Evolutionary conservation across 495 filamentous ascomycete species (phyloP).

Genomic region (Aspergillus nanangensis): DNA sequence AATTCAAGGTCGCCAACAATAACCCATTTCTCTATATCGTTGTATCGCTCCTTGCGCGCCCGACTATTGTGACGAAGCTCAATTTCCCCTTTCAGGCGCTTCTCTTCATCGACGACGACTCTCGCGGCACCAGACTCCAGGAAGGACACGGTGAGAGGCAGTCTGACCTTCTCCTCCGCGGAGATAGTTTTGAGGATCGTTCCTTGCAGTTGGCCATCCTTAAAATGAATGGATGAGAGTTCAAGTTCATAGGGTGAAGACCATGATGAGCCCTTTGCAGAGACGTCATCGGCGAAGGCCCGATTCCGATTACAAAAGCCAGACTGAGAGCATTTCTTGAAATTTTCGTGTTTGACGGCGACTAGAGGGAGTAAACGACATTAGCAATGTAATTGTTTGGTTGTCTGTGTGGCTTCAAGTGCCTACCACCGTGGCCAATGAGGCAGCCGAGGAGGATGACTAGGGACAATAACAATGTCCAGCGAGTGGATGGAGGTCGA

Average conservation of each 20-base stretch:
- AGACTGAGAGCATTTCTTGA: slow-evolving; percentile 91
- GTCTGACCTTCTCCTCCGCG: slow-evolving; percentile 58
- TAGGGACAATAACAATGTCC: slow-evolving; percentile 48
- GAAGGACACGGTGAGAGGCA: slow-evolving; percentile 85
- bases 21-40: slow-evolving; percentile 83
- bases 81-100: slow-evolving; percentile 82
- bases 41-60: slow-evolving; percentile 87
- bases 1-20: slow-evolving; percentile 73
- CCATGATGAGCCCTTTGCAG: slow-evolving; percentile 62
- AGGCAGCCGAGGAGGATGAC: slow-evolving; percentile 36
- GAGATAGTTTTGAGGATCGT: slow-evolving; percentile 71
- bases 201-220: slow-evolving; percentile 74
- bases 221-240: slow-evolving; percentile 64
- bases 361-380: slow-evolving; percentile 39
- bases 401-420: too few species aligned
- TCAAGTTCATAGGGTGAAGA: slow-evolving; percentile 76
- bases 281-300: slow-evolving; percentile 74
- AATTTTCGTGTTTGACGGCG: slow-evolving; percentile 88
- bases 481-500: slow-evolving; percentile 48
- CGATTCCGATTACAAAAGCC: slow-evolving; percentile 96
- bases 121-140: slow-evolving; percentile 83
- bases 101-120: slow-evolving; percentile 85
- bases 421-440: slow-evolving; percentile 36
- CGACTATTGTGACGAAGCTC: slow-evolving; percentile 79
- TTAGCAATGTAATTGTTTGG: too few species aligned